Conservation (phyloP, 345 rosid species). For the Gossypium stocksii region DNA sequence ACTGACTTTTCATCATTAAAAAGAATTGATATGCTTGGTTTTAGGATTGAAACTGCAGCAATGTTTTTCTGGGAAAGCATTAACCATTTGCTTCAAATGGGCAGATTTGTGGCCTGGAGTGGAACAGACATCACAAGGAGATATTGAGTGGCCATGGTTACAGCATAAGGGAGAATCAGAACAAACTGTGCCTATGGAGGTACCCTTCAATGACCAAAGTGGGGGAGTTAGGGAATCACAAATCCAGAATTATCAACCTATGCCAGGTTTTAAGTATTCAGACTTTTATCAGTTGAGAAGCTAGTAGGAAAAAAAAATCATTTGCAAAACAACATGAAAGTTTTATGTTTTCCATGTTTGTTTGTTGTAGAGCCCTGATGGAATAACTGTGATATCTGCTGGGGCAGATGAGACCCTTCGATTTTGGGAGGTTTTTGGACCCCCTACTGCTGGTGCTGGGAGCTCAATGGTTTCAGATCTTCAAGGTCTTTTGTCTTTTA, state of each 20-base stretch:
- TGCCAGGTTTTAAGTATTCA: constrained; percentile 35
- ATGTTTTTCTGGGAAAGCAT: background rate
- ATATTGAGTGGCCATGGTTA: constrained; percentile 50
- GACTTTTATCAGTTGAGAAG: background rate
- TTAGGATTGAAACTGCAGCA: background rate
- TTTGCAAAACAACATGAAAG: background rate
- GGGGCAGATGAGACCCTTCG: constrained; percentile 47
- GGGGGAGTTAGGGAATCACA: constrained; percentile 28
- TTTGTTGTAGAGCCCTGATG: constrained; percentile 50
- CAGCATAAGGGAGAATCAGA: constrained; percentile 19
- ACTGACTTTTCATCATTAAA: background rate
- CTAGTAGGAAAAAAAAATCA: background rate
- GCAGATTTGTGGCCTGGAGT: constrained; percentile 51
- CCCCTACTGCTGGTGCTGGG: constrained; percentile 24
- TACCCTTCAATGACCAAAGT: constrained; percentile 45
- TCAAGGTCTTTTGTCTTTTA: constrained; percentile 41
- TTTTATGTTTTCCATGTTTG: background rate
- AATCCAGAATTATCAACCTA: constrained; percentile 37
- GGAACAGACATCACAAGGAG: constrained; percentile 62
- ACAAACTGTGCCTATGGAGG: constrained; percentile 45
- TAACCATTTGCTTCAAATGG: background rate
- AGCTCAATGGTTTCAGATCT: constrained; percentile 29
- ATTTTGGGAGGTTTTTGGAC: constrained; percentile 54
- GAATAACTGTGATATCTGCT: constrained; percentile 43
- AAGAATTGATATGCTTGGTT: no score